A percentile compares a stretch with the other conserved stretches of the same genome.
Conservation (phyloP, 2,329 filamentous ascomycete species). For the Apiospora saccharicola region DNA sequence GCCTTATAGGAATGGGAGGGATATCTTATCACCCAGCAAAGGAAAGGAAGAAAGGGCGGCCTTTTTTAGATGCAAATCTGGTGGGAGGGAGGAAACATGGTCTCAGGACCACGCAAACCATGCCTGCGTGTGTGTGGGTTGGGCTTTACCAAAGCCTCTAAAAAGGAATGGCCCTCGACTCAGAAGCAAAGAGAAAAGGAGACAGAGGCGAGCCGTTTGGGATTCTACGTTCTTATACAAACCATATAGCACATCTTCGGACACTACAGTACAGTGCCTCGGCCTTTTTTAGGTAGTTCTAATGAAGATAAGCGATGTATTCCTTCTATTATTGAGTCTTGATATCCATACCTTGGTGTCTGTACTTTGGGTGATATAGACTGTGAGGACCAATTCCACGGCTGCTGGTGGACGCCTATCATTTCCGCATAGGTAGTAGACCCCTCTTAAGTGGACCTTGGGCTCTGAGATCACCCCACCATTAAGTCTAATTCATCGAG, state of each 20-base stretch:
- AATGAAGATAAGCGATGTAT: background rate
- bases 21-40: conserved; percentile 10
- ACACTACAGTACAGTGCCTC: conserved; percentile 14
- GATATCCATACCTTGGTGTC: background rate
- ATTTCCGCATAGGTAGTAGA: background rate
- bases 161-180: background rate
- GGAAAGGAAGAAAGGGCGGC: background rate
- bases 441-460: background rate
- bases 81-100: background rate
- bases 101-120: background rate
- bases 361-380: background rate
- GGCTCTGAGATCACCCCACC: background rate
- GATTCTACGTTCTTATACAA: conserved; percentile 5
- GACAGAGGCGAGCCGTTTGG: background rate
- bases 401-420: background rate
- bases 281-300: background rate
- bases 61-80: background rate
- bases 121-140: background rate
- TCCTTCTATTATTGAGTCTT: background rate
- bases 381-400: background rate
- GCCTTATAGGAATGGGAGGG: background rate
- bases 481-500: background rate
- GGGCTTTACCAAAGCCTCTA: background rate
- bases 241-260: background rate
- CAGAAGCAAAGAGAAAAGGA: background rate